These are phyloP conservation scores for Sclerotinia spermophila DNA, from an alignment of 2,329 filamentous ascomycete species.

Conservation along the genomic window DNA sequence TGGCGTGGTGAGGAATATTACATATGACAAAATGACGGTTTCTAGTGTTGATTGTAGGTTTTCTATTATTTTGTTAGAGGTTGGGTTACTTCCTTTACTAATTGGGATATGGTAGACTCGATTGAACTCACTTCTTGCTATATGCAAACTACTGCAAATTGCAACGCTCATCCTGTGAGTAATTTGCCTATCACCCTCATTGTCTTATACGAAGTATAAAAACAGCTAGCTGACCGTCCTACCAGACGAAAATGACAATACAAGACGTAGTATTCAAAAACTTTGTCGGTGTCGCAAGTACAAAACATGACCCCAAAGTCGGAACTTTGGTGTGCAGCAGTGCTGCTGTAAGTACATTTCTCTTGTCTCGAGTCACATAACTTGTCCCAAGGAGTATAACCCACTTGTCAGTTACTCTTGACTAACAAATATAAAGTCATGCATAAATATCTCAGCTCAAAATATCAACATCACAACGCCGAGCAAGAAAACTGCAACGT, in stretches of 20 bases:
- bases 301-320: constrained; percentile 42
- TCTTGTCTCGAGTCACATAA: background rate
- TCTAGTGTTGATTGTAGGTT: constrained; percentile 51
- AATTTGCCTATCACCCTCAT: constrained; percentile 23
- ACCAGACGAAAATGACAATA: constrained; percentile 44
- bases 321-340: constrained; percentile 46
- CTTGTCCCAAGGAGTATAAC: background rate
- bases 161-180: constrained; percentile 50
- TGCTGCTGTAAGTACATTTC: constrained; percentile 35
- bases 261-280: constrained; percentile 48
- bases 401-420: background rate
- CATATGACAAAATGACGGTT: constrained; percentile 54
- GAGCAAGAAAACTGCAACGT: constrained; percentile 41
- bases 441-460: constrained; percentile 44
- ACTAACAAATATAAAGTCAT: constrained; percentile 19
- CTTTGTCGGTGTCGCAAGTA: constrained; percentile 42
- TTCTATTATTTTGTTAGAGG: background rate
- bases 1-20: constrained; percentile 59
- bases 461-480: constrained; percentile 47
- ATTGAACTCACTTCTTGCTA: constrained; percentile 51
- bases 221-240: constrained; percentile 45
- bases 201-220: background rate
- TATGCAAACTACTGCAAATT: constrained; percentile 56
- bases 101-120: constrained; percentile 8
- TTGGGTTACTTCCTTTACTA: background rate